These are phyloP conservation scores for Paraphaeosphaeria minitans DNA, from an alignment of 2,329 filamentous ascomycete genomes.

Conservation along the genomic window DNA sequence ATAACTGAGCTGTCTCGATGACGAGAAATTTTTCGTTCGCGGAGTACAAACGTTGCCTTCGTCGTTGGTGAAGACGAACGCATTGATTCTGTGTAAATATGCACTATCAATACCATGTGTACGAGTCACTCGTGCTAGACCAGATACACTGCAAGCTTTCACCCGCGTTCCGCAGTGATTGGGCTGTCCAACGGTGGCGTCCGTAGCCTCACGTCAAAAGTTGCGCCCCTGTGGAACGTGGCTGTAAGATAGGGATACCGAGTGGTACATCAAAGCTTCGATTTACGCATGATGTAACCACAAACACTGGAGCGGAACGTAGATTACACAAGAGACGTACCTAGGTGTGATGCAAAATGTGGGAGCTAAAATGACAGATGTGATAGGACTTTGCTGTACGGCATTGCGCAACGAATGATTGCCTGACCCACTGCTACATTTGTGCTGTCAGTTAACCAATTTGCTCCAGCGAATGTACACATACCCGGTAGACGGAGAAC, in stretches of 20 bases:
- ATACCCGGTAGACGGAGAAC: background rate
- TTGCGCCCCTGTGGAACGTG: background rate
- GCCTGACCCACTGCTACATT: background rate
- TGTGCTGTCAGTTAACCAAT: background rate
- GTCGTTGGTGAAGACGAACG: background rate
- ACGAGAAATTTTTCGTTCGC: background rate
- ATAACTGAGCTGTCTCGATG: background rate
- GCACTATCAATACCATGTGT: background rate
- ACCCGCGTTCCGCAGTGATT: background rate
- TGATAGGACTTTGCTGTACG: background rate
- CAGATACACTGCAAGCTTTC: background rate
- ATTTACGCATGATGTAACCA: background rate
- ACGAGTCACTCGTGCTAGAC: background rate
- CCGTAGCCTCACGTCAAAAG: background rate
- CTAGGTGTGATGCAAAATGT: background rate
- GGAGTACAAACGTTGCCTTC: background rate
- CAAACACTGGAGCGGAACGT: background rate
- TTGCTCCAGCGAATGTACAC: background rate
- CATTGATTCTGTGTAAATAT: background rate
- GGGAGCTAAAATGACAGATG: background rate
- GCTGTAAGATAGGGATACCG: background rate
- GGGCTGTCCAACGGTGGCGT: background rate
- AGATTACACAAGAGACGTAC: background rate
- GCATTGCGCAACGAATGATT: background rate
- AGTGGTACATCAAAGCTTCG: background rate